Conservation (phyloP, 1,284 basidiomycete genomes). For the Fomitopsis pinicola region DNA sequence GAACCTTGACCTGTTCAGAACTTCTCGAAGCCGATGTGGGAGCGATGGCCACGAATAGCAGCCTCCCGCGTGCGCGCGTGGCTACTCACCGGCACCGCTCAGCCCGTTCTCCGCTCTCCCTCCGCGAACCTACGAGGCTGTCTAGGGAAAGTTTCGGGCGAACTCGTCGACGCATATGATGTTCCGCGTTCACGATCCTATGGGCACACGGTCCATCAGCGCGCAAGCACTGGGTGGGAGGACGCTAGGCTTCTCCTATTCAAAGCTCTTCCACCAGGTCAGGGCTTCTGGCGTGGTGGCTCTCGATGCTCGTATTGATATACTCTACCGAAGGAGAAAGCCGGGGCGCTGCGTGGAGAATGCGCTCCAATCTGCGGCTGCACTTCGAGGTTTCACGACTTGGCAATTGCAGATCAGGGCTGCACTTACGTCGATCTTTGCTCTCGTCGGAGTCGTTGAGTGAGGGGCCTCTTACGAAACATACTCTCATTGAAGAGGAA, state of each 20-base stretch:
- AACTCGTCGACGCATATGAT: neutral
- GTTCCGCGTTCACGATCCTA: neutral
- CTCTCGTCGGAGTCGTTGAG: no score
- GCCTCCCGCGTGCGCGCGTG: neutral
- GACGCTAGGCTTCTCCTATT: neutral
- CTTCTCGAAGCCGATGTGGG: neutral
- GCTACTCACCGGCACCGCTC: neutral
- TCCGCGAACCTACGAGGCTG: neutral
- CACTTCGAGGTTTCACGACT: no score
- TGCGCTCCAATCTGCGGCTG: no score
- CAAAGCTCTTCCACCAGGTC: neutral
- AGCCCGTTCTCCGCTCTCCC: neutral
- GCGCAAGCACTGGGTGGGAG: neutral
- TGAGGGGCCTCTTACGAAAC: no score
- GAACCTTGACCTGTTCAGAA: neutral
- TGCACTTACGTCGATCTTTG: no score
- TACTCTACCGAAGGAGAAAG: no score
- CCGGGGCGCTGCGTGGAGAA: no score
- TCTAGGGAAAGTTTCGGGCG: neutral
- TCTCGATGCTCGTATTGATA: no score
- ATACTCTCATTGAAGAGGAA: no score
- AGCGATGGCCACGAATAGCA: neutral
- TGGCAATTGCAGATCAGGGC: no score
- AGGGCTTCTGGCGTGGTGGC: no score
- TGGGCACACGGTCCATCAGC: neutral